Base-by-base conservation (phyloP, 352 stramenopile species). In the Phytopythium vexans region DNA sequence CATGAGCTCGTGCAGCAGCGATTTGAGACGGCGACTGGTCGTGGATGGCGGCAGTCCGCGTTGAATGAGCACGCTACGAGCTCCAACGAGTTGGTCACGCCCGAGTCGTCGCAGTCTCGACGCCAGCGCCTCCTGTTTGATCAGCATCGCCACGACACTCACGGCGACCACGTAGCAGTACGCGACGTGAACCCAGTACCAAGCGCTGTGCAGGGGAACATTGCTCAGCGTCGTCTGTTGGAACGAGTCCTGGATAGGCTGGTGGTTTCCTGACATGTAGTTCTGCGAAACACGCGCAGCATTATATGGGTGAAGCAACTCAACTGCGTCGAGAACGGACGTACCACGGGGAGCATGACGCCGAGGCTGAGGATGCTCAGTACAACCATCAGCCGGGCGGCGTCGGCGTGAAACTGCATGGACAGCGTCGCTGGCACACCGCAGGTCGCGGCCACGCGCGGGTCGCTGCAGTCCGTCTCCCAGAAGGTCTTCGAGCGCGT, bases 221-320 rank as follows among this genome's bases (percentile, higher is more conserved):
- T 93, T 93, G 49, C 82, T 89, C 44, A 89, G 81, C n/a, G 82
- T 93, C 16, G 77, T 89, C 39, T 80, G 69, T 64, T 89, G 76
- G 51, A 88, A 93, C 33, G 77, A 83, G 32, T 73, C 68, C 10
- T 60, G 58, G 4, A 56, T 52, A 16, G 68, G 60, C 9, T 63
- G 59, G 16, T 68, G 58, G 46, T 70, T 78, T 21, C 80, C 80
- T 15, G 80, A 85, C 14, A 79, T n/a, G 36, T 84, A 86, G 55
- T 93, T 89, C 80, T 92, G 62, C 38, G 51, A 10, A 21, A 8
- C 42, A 40, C 7, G 14, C 38, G 37, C 8, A 58, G n/a, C 10
- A 37, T 32, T 58, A 33, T 41, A 45, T 48, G 3, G 49, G 8
- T 38, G n/a, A 41, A 12, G 6, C 27, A 51, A 4, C 41, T 6